A percentile compares a stretch with the other conserved stretches of the same genome.
phyloP scores from a whole-genome alignment of 495 filamentous ascomycete species.

The Stereocaulon alpinum region DNA sequence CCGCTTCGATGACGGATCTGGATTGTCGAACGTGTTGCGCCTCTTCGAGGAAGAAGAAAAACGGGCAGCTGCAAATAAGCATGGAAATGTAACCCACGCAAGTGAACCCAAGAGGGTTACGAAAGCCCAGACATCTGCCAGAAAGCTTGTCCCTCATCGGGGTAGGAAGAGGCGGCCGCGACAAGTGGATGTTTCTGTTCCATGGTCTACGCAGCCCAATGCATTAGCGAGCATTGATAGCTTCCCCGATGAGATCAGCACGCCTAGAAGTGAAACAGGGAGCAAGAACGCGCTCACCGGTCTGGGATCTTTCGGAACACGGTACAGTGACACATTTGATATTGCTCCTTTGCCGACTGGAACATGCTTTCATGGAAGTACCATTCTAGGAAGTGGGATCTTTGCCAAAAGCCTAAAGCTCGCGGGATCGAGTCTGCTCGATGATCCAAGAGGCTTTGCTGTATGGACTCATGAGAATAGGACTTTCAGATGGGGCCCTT shows the following conservation, averaged over 20 bases:
- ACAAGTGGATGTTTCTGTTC: slow-evolving; percentile 39
- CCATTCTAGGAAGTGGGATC: slow-evolving; percentile 65
- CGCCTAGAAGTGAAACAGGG: neutral
- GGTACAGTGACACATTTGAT: slow-evolving; percentile 69
- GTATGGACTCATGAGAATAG: slow-evolving; percentile 40
- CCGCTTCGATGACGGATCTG: slow-evolving; percentile 10
- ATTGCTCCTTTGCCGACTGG: slow-evolving; percentile 53
- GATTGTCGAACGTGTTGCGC: slow-evolving; percentile 3
- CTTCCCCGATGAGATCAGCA: neutral
- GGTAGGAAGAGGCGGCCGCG: slow-evolving; percentile 42
- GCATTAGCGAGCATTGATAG: slow-evolving; percentile 33
- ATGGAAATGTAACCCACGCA: neutral
- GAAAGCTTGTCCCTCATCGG: neutral
- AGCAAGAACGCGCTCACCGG: slow-evolving; percentile 24
- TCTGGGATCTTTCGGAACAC: slow-evolving; percentile 48
- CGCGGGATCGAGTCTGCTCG: slow-evolving; percentile 24
- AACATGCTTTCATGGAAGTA: slow-evolving; percentile 65
- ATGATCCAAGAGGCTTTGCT: slow-evolving; percentile 26
- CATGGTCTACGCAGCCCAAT: slow-evolving; percentile 39
- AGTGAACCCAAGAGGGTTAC: neutral
- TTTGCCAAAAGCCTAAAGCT: slow-evolving; percentile 43
- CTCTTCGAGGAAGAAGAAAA: neutral
- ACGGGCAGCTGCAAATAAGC: neutral
- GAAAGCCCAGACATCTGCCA: neutral
- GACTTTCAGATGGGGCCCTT: slow-evolving; percentile 51